Conservation (phyloP, 306 rosid species). For the Trifolium fragiferum region DNA sequence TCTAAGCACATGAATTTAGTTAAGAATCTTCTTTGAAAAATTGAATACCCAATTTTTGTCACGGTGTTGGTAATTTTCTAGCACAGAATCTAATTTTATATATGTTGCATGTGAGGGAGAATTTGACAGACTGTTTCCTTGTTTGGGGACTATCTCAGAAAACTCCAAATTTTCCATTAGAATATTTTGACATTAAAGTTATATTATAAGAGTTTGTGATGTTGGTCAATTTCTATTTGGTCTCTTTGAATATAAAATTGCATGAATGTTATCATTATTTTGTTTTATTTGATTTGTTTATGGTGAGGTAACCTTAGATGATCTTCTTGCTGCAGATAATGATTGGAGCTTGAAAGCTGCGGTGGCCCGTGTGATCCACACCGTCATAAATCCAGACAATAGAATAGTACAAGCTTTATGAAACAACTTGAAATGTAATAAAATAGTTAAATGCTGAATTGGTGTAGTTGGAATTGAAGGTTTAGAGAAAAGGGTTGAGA, state of each 20-base stretch:
- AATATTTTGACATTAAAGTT: conserved; percentile 45
- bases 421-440: conserved; percentile 39
- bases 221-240: conserved; percentile 41
- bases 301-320: conserved; percentile 48
- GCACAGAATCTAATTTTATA: conserved; percentile 5
- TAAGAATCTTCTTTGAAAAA: conserved; percentile 49
- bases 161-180: conserved; percentile 53
- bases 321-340: conserved; percentile 63
- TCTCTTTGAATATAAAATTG: conserved; percentile 42
- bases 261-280: conserved; percentile 28
- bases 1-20: conserved; percentile 35
- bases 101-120: conserved; percentile 55
- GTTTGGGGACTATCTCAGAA: conserved; percentile 52
- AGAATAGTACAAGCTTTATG: conserved; percentile 28
- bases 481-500: conserved; percentile 35
- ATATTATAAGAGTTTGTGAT: conserved; percentile 37
- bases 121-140: conserved; percentile 65
- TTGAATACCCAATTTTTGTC: conserved; percentile 49
- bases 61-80: conserved; percentile 36
- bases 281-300: conserved; percentile 31
- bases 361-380: conserved; percentile 49
- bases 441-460: conserved; percentile 39
- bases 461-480: conserved; percentile 47
- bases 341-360: conserved; percentile 56
- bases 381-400: conserved; percentile 42